phyloP scores from a whole-genome alignment of 129 eudicot genomes.

The Chrysanthemum seticuspe region DNA sequence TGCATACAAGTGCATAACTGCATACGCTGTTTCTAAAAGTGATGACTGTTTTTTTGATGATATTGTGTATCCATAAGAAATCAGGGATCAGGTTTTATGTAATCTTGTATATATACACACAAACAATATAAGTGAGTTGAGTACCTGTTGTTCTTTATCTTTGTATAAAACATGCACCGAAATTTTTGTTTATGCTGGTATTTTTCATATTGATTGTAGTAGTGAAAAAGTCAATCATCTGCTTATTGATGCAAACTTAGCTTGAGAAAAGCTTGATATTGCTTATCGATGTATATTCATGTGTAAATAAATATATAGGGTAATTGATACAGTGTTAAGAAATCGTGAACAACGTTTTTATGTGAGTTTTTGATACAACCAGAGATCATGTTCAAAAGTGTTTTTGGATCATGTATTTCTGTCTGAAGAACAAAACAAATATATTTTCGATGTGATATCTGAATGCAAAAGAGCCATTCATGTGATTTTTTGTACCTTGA shows the following conservation, averaged over 20 bases:
- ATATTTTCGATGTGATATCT: too few relatives aligned
- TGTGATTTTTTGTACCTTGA: not conserved
- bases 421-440: slow-evolving; percentile 2
- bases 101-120: too few relatives aligned
- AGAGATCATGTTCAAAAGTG: slow-evolving; percentile 10
- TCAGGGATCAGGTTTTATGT: too few relatives aligned
- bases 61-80: too few relatives aligned
- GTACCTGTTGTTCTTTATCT: too few relatives aligned
- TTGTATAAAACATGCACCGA: too few relatives aligned
- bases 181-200: too few relatives aligned
- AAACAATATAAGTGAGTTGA: too few relatives aligned
- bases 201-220: not conserved
- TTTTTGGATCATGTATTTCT: not conserved
- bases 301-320: not conserved
- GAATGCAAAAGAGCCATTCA: not conserved
- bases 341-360: not conserved
- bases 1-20: too few relatives aligned
- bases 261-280: not conserved
- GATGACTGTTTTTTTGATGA: too few relatives aligned
- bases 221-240: not conserved
- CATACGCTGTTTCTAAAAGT: too few relatives aligned
- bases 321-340: not conserved
- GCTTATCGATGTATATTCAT: not conserved
- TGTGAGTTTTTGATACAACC: slow-evolving; percentile 3
- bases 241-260: not conserved